Base-by-base conservation (phyloP, 768 basidiomycete species). In the Boletus reticulatus region DNA sequence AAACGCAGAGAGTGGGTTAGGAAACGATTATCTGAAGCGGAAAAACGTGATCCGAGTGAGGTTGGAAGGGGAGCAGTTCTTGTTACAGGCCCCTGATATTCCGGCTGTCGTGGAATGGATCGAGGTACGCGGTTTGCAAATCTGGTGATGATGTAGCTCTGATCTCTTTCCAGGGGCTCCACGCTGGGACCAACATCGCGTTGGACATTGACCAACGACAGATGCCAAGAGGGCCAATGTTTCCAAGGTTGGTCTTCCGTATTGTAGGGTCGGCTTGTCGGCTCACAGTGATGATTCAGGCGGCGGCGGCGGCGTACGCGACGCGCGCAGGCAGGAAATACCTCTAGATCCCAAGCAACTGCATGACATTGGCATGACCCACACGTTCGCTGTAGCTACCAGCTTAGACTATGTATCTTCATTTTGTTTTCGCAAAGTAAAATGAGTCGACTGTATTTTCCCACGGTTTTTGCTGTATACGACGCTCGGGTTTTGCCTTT, bases 11-110 rank as follows among this genome's bases (percentile, higher is more conserved):
- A 93, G 92, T 57, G 97, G 97, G 20, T 71, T 99, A 37, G 97
- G 93, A 32, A 94, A 91, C 56, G 97, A 99, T 71, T 99, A 99
- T 73, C 37, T 84, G 60, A 98, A 98, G 80, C 78, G 94, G 59
- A 88, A 84, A 76, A 91, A 98, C 69, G 96, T 98, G 43, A 94
- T 98, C 34, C 80, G 97, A 20, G 84, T 98, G 29, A 75, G 96
- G 54, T 76, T 94, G 60, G 94, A 97, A 69, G 97, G 96, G 13
- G 92, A 98, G 76, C 97, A 99, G 74, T 99, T 99, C 73, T 75
- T 99, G 62, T 64, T 99, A 62, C 96, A 99, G 73, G 91, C 92
- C 4, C 82, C 79, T 48, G 87, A 90, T 66, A 86, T 94, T 38
- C 79, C 84, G 43, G 84, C 85, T 27, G 95, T 98, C 2, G 92